These are phyloP conservation scores for Backusella sp. DNA, from an alignment of 192 early-diverging fungal species.

Conservation along the genomic window DNA sequence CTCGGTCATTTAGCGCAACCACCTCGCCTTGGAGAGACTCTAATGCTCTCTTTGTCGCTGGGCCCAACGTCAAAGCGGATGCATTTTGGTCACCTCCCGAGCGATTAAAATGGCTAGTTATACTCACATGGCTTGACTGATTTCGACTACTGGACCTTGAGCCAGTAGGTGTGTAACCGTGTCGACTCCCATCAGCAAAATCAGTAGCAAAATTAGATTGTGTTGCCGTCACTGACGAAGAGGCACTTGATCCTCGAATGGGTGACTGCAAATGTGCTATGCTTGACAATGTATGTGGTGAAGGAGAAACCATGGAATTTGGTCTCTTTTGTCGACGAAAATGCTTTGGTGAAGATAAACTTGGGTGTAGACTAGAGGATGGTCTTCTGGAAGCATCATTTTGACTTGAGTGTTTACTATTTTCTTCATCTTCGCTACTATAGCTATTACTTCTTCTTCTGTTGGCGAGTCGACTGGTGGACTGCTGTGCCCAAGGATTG, in stretches of 20 bases:
- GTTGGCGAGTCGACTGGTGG: neutral
- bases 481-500: neutral
- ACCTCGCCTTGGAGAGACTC: constrained; percentile 37
- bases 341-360: neutral
- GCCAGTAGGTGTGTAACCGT: neutral
- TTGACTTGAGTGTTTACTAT: neutral
- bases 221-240: constrained; percentile 11
- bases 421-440: neutral
- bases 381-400: neutral
- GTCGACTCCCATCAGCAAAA: neutral
- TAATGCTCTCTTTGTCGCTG: constrained; percentile 36
- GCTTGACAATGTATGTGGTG: neutral
- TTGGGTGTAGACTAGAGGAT: neutral
- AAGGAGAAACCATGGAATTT: constrained; percentile 4
- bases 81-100: neutral
- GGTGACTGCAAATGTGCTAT: constrained; percentile 10
- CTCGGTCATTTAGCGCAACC: constrained; percentile 32
- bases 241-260: constrained; percentile 2
- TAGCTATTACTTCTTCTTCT: neutral
- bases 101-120: constrained; percentile 3
- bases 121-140: constrained; percentile 9
- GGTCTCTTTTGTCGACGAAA: neutral
- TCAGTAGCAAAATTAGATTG: neutral
- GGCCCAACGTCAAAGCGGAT: constrained; percentile 15
- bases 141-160: constrained; percentile 7